Percentiles rank a stretch among this genome's conserved stretches.
phyloP scores from a whole-genome alignment of 331 rosid genomes.

The Quercus phellos region DNA sequence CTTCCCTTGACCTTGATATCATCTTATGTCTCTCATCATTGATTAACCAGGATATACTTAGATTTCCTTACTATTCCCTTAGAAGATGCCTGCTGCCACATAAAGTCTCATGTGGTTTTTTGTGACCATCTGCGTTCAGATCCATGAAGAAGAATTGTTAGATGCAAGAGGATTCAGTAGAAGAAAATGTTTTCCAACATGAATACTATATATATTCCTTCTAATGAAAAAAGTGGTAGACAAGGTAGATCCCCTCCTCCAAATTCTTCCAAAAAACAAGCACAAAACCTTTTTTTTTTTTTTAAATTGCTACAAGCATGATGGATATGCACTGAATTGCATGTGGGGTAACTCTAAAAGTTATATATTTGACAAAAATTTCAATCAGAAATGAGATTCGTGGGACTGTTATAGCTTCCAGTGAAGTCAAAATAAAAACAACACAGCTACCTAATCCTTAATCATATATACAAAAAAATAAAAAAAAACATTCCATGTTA shows the following conservation, averaged over 20 bases:
- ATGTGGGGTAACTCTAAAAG: not conserved
- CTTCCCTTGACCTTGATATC: constrained; percentile 43
- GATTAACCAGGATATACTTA: not conserved
- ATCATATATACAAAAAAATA: no score
- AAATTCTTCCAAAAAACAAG: no score
- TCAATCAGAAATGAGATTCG: not conserved
- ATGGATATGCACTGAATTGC: not conserved
- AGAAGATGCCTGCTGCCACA: not conserved
- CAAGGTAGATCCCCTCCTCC: not conserved
- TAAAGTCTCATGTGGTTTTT: not conserved
- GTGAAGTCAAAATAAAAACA: not conserved
- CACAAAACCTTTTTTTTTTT: no score
- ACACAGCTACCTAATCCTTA: not conserved
- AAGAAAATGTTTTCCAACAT: not conserved
- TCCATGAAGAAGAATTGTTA: not conserved
- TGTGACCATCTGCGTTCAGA: not conserved
- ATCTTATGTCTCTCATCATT: constrained; percentile 54
- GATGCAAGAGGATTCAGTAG: not conserved
- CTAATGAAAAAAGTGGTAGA: not conserved
- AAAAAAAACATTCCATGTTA: no score
- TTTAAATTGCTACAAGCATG: not conserved
- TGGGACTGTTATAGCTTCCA: not conserved
- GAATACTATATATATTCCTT: not conserved
- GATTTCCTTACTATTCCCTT: not conserved
- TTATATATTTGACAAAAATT: not conserved